These are phyloP conservation scores for Pyrenophora tritici-repentis DNA, from an alignment of 2,329 filamentous ascomycete genomes.

Conservation along the genomic window DNA sequence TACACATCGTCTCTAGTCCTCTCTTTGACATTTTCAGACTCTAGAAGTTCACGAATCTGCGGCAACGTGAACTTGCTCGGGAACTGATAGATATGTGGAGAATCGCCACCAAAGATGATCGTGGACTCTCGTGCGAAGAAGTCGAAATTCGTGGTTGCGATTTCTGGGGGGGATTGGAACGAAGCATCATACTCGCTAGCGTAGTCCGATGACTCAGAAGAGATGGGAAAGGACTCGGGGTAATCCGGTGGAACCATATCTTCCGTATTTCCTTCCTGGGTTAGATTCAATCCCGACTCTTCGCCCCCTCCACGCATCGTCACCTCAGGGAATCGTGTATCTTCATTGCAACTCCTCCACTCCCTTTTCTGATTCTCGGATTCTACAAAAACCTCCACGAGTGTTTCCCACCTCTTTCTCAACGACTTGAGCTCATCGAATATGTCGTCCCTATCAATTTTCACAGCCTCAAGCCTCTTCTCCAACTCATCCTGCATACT, in stretches of 20 bases:
- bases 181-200: not conserved
- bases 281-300: too few species aligned
- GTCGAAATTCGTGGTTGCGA: not conserved
- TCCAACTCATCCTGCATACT: constrained; percentile 7
- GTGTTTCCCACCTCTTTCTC: not conserved
- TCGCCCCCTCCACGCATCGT: too few species aligned
- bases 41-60: constrained; percentile 14
- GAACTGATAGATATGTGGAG: constrained; percentile 19
- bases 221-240: not conserved
- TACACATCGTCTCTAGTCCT: constrained; percentile 1
- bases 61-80: constrained; percentile 15
- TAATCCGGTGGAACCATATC: too few species aligned
- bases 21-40: not conserved
- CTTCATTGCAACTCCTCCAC: too few species aligned
- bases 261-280: too few species aligned
- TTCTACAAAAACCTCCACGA: not conserved
- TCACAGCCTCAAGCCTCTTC: not conserved
- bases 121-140: not conserved
- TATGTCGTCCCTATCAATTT: constrained; percentile 3
- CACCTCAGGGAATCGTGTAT: too few species aligned
- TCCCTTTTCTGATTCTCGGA: too few species aligned
- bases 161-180: too few species aligned
- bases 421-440: not conserved
- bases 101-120: not conserved
- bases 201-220: not conserved